Base-by-base conservation (phyloP, 495 filamentous ascomycete genomes). In the Talaromyces proteolyticus region DNA sequence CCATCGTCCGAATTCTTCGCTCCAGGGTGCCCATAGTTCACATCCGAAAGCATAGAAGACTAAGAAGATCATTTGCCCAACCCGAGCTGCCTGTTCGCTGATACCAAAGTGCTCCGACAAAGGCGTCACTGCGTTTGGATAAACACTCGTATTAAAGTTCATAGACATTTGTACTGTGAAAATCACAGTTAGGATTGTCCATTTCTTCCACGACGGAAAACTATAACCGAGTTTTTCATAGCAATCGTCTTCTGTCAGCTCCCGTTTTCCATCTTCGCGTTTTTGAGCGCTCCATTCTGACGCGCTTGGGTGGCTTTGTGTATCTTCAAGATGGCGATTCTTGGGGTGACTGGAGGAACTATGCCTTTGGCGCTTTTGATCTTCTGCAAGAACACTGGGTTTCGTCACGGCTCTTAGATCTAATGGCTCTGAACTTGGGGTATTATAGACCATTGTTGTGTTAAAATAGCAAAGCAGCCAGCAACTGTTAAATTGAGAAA, bases 1-100 rank as follows among this genome's bases (percentile, higher is more conserved):
- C 72, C 81, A 85, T 42, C 87, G 79, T n/a, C 87, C 87, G 42
- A 85, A 73, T 56, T 91, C 87, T 55, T 91, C 87, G 18, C 76
- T 82, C 86, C 86, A 91, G 0, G 87, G 87, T 0, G 87, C 87
- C 86, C 86, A 91, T 0, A 91, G 70, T 62, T 91, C 87, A 60
- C 85, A 90, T 6, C 87, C 87, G 58, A 91, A 88, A 6, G 42
- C 42, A 57, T 90, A 90, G 3, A 77, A 62, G 38, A 90, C 69
- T 26, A 91, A 71, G 68, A 89, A 91, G 44, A 88, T 75, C 54
- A 80, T 79, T 24, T 85, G 82, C 22, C 86, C 86, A 16, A 77
- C 64, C 22, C 86, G 76, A 1, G 84, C 86, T 0, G 76, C 77
- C 59, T 88, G 82, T 25, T 70, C 67, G 55, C 78, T 82, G 50